These are phyloP conservation scores for Hypoxylon sp. DNA, from an alignment of 2,329 filamentous ascomycete genomes.

Conservation along the genomic window DNA sequence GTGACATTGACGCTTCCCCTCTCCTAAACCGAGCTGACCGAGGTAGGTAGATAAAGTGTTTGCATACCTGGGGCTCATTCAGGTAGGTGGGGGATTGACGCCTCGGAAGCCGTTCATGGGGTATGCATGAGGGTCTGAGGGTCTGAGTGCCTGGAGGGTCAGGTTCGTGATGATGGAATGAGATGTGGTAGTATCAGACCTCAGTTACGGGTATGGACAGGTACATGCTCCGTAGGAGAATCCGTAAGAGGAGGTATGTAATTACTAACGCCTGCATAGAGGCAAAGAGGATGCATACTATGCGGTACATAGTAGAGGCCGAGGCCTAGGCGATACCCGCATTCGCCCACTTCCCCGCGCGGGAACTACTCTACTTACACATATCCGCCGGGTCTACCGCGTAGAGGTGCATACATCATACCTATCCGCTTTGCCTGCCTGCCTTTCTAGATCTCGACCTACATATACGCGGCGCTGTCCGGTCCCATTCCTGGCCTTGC, in stretches of 20 bases:
- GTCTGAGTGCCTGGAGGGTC: too few relatives aligned
- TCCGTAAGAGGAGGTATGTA: conserved; percentile 8
- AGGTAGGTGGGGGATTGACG: conserved; percentile 21
- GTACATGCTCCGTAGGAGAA: too few relatives aligned
- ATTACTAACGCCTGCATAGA: too few relatives aligned
- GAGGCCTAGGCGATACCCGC: conserved; percentile 29
- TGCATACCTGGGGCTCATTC: conserved; percentile 18
- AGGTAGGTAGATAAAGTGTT: not conserved
- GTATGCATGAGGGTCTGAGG: conserved; percentile 3
- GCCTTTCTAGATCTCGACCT: conserved; percentile 15
- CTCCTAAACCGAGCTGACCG: not conserved
- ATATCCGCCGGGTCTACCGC: too few relatives aligned
- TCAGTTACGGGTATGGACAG: conserved; percentile 13
- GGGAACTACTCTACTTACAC: conserved; percentile 23
- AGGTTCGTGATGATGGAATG: conserved; percentile 24
- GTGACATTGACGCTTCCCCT: not conserved
- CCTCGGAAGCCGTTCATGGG: conserved; percentile 15
- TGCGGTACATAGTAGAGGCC: too few relatives aligned
- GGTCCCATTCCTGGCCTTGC: conserved; percentile 11
- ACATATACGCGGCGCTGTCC: conserved; percentile 21
- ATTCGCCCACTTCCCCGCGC: conserved; percentile 34
- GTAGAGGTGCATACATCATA: too few relatives aligned
- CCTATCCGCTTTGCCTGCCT: not conserved
- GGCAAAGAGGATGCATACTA: conserved; percentile 10
- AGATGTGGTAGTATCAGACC: conserved; percentile 25